These are phyloP conservation scores for Suillus discolor DNA, from an alignment of 768 basidiomycete genomes.

Conservation along the genomic window DNA sequence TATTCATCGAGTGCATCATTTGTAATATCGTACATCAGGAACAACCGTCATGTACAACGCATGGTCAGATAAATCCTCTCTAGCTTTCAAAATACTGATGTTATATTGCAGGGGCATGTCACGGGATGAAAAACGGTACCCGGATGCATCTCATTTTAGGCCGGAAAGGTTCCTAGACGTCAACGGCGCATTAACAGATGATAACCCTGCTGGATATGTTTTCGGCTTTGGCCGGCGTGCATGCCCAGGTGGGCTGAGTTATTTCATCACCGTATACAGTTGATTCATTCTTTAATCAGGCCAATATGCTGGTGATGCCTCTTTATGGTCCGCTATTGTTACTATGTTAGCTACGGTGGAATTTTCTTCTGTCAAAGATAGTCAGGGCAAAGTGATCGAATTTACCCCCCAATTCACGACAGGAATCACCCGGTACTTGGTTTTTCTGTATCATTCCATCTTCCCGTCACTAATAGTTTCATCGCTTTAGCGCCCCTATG, in stretches of 20 bases:
- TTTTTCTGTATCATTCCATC: neutral
- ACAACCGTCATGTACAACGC: neutral
- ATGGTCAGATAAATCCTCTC: neutral
- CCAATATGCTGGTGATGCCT: slow-evolving; percentile 8
- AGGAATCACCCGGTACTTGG: neutral
- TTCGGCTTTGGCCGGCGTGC: neutral
- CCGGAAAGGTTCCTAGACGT: neutral
- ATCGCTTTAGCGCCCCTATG: neutral
- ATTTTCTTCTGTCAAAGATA: slow-evolving; percentile 2
- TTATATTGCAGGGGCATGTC: neutral
- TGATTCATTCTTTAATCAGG: neutral
- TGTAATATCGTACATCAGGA: neutral
- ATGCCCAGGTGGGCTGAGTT: neutral
- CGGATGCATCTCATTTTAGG: neutral
- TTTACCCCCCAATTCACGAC: neutral
- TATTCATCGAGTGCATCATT: neutral
- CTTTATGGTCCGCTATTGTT: slow-evolving; percentile 8
- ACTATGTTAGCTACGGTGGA: slow-evolving; percentile 9
- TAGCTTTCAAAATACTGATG: neutral
- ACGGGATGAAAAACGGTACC: neutral
- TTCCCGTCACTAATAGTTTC: neutral
- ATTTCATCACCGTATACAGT: neutral
- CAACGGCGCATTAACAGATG: neutral
- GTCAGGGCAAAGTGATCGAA: slow-evolving; percentile 9
- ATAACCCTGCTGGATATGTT: neutral